These are phyloP conservation scores for Leishmania lainsoni DNA, from an alignment of 208 protist species.

Conservation along the genomic window DNA sequence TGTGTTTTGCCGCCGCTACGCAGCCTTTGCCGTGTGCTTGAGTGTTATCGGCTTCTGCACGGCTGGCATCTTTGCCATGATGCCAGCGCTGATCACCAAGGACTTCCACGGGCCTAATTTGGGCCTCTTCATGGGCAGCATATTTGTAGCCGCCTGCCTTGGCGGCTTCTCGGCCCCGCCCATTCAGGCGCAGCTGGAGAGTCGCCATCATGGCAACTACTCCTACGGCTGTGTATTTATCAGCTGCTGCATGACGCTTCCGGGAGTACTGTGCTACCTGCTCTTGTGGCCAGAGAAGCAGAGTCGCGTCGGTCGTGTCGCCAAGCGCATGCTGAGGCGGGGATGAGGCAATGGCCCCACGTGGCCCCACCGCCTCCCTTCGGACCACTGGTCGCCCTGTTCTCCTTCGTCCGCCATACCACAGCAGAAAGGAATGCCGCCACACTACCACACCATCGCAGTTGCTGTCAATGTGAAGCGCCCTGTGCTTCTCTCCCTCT, in stretches of 20 bases:
- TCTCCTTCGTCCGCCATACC: not conserved
- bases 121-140: conserved; percentile 75
- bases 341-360: not conserved
- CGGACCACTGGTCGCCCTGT: not conserved
- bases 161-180: conserved; percentile 79
- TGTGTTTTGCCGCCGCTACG: conserved; percentile 70
- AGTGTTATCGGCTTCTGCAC: conserved; percentile 81
- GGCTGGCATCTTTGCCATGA: conserved; percentile 81
- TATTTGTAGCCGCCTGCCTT: conserved; percentile 72
- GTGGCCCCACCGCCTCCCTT: not conserved
- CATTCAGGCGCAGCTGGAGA: conserved; percentile 71
- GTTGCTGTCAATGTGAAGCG: not conserved
- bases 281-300: conserved; percentile 63
- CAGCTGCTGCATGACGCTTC: conserved; percentile 62
- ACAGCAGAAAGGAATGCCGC: not conserved
- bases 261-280: conserved; percentile 67
- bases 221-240: conserved; percentile 80
- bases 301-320: conserved; percentile 23
- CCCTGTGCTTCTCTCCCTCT: not conserved
- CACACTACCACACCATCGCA: not conserved
- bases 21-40: conserved; percentile 57
- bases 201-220: conserved; percentile 72
- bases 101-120: conserved; percentile 79
- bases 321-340: conserved; percentile 11
- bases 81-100: conserved; percentile 73